Evolutionary conservation across 805 yeast genomes (phyloP), one percentile per base, ranked within the genome.

Genomic region (Starmerella sp.): DNA sequence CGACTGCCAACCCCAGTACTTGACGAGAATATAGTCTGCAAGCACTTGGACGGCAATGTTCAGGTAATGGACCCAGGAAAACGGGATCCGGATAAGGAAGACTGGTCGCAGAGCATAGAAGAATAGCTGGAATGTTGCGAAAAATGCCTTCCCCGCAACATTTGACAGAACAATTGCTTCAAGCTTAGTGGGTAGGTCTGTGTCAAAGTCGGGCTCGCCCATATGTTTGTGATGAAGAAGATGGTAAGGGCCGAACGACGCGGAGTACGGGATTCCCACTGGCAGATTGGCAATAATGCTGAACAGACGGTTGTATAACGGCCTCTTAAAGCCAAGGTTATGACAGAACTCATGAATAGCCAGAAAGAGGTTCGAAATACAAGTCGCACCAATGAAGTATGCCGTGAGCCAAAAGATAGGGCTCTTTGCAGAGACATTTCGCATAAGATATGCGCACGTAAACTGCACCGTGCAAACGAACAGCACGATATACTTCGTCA

Each of bases 61-160:
- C 43, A 86, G 58, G 54, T 84, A 70, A 68, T 89, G 97, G 49
- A 88, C 75, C 65, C 76, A 74, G 0, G 95, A 85, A 71, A 88
- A 79, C 54, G 80, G 79, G 64, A 89, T 76, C 61, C 78, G 80
- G 37, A 93, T 84, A 54, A 89, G 75, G 66, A 84, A 86, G 84
- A 88, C 84, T 37, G 97, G 97, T 62, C 97, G 76, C 58, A 89
- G 69, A 0, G 96, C 96, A 65, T 89, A 89, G 68, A 89, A 89
- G 53, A 89, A 78, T 55, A 89, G 81, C 71, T 89, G 96, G 71
- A 82, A 89, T 3, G 90, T 84, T 13, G 95, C 95, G 66, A 89
- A 89, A 65, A 89, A 87, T 0, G 93, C 86, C 68, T 89, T 89
- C 1, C 96, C 96, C 46, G 86, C 75, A 2, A 88, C 80, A 60